phyloP scores from a whole-genome alignment of 805 yeast species.

The Wickerhamiella musiphila region DNA sequence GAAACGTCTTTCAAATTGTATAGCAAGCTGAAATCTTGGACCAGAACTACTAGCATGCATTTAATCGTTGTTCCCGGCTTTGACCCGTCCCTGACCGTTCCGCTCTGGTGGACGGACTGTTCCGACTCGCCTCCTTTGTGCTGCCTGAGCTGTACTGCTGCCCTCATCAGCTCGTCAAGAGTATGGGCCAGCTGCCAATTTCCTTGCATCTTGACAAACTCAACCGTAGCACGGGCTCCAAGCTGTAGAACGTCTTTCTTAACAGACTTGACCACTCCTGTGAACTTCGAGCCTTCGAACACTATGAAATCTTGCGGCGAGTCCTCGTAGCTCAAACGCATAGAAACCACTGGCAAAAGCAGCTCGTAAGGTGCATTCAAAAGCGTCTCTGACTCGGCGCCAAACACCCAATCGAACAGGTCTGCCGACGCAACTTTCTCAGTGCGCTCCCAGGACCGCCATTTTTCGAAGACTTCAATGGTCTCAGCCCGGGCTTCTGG shows the following conservation, averaged over 20 bases:
- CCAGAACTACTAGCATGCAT: too few species aligned
- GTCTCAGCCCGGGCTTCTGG: slow-evolving; percentile 37
- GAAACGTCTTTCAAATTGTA: too few species aligned
- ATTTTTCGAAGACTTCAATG: slow-evolving; percentile 40
- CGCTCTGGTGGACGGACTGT: too few species aligned
- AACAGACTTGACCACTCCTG: background rate
- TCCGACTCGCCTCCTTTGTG: too few species aligned
- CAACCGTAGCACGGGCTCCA: background rate
- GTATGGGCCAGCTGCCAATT: background rate
- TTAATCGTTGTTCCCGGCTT: too few species aligned
- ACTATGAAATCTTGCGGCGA: slow-evolving; percentile 20
- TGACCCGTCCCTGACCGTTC: too few species aligned
- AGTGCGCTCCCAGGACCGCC: slow-evolving; percentile 80
- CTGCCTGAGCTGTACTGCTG: too few species aligned
- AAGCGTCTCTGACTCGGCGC: background rate
- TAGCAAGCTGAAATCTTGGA: too few species aligned
- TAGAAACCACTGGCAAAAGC: slow-evolving; percentile 19
- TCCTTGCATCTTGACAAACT: background rate
- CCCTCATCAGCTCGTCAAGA: background rate
- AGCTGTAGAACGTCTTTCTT: background rate
- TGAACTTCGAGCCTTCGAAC: slow-evolving; percentile 18
- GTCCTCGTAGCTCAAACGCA: slow-evolving; percentile 17
- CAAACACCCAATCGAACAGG: slow-evolving; percentile 13
- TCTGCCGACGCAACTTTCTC: slow-evolving; percentile 12
- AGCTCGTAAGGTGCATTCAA: background rate